Conservation (phyloP, 106 monocot genomes). For the Triglochin maritima region DNA sequence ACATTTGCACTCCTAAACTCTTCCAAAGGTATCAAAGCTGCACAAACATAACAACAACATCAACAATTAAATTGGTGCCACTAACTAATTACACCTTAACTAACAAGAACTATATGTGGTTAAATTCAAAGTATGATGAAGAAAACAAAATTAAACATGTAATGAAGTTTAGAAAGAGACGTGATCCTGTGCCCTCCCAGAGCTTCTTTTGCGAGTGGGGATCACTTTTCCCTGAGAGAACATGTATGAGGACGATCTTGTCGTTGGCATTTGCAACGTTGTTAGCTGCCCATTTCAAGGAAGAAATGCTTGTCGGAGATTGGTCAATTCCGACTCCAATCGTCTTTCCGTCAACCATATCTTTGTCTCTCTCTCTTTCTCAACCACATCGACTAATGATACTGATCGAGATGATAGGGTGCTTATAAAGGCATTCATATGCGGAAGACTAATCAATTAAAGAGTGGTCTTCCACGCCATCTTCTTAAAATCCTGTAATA, state of each 20-base stretch:
- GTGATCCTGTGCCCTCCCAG: constrained; percentile 21
- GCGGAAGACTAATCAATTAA: too few relatives aligned
- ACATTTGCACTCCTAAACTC: constrained; percentile 16
- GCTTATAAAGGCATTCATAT: too few relatives aligned
- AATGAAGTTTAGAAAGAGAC: background rate
- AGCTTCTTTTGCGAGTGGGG: constrained; percentile 8
- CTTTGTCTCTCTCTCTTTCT: too few relatives aligned
- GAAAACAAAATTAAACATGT: background rate
- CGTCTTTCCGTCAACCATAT: too few relatives aligned
- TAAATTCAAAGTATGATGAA: background rate
- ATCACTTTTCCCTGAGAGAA: constrained; percentile 10
- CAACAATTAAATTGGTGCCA: background rate
- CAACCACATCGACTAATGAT: too few relatives aligned
- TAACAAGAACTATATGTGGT: background rate
- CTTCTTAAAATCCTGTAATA: too few relatives aligned
- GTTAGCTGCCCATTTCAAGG: constrained; percentile 15
- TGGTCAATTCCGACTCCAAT: constrained; percentile 24
- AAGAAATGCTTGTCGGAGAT: constrained; percentile 17
- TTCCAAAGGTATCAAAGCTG: constrained; percentile 20
- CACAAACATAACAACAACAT: background rate
- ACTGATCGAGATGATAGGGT: too few relatives aligned
- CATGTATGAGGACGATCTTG: constrained; percentile 17
- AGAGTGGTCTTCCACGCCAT: background rate
- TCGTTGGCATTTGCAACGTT: constrained; percentile 15
- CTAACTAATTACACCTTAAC: too few relatives aligned